phyloP scores from a whole-genome alignment of 192 early-diverging fungal genomes.

The Anaeromyces robustus region DNA sequence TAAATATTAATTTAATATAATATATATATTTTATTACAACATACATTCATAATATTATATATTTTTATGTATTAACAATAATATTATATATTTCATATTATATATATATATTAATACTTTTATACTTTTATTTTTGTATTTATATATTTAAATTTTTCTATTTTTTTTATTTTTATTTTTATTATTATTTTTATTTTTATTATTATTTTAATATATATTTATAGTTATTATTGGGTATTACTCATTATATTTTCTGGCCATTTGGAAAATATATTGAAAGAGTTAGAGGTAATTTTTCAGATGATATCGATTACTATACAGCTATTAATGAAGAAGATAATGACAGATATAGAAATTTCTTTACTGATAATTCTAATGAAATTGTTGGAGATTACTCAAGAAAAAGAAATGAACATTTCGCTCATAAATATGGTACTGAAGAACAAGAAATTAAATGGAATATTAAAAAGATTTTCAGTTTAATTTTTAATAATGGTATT shows the following conservation, averaged over 20 bases:
- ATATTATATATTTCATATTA: no score
- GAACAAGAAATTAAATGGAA: conserved; percentile 9
- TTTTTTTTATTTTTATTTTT: no score
- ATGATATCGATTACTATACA: not conserved
- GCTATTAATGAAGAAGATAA: conserved; percentile 13
- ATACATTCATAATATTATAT: no score
- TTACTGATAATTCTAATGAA: conserved; percentile 12
- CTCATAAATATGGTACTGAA: not conserved
- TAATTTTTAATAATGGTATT: conserved; percentile 10
- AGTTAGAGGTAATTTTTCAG: not conserved
- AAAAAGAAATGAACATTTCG: conserved; percentile 4
- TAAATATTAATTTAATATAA: not conserved
- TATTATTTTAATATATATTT: conserved; percentile 5
- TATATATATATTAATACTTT: no score
- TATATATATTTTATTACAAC: no score
- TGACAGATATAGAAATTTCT: conserved; percentile 6
- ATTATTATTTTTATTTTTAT: no score
- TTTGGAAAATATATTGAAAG: conserved; percentile 88
- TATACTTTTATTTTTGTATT: no score
- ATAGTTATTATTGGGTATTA: conserved; percentile 54
- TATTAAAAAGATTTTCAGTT: not conserved
- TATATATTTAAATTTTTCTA: no score
- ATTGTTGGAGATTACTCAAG: conserved; percentile 17
- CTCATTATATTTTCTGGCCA: conserved; percentile 85
- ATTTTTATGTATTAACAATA: no score